Evolutionary conservation across 441 rosid genomes (phyloP), one percentile per base, ranked within the genome.

Genomic region (Bocquillonia castaneifolia): DNA sequence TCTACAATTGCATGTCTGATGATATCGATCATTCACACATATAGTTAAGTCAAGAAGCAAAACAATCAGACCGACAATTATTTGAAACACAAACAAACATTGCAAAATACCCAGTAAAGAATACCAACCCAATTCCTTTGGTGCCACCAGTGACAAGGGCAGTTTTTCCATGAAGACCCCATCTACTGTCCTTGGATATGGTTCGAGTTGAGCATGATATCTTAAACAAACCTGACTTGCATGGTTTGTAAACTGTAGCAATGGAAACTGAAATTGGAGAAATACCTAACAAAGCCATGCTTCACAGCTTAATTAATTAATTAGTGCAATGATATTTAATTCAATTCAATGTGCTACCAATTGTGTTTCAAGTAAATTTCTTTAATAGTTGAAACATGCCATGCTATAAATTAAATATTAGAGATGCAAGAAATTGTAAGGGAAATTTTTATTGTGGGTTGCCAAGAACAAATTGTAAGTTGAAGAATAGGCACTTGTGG

Each of bases 141-240:
- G 70, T 72, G 50, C 75, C 75, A 28, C 75, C 69, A 4, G 74
- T 64, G 40, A 71, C 74, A 1, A 64, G 69, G 12, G 69, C 59
- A 56, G 58, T 64, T 32, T n/a, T 57, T 56, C 69, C 65, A 40
- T 47, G 56, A 29, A 72, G 75, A 64, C 51, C 57, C 70, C 75
- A 71, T 37, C 56, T 64, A 12, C 31, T 36, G 20, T 59, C 13
- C 26, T 10, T 34, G 45, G 10, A 7, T 13, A 39, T 31, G 20
- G 50, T 20, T 39, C 23, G 64, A 28, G 28, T 23, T 22, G 63
- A 59, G 25, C 29, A 37, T 10, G 63, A 37, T 18, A 59, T 5
- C 14, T 28, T 59, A 0, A 59, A 34, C 23, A 23, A 18, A 10
- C 28, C 47, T 9, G 48, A 20, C 6, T 59, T 34, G 10, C 42